phyloP scores from a whole-genome alignment of 176 grass and related monocot species.

The Cenchrus purpureus region DNA sequence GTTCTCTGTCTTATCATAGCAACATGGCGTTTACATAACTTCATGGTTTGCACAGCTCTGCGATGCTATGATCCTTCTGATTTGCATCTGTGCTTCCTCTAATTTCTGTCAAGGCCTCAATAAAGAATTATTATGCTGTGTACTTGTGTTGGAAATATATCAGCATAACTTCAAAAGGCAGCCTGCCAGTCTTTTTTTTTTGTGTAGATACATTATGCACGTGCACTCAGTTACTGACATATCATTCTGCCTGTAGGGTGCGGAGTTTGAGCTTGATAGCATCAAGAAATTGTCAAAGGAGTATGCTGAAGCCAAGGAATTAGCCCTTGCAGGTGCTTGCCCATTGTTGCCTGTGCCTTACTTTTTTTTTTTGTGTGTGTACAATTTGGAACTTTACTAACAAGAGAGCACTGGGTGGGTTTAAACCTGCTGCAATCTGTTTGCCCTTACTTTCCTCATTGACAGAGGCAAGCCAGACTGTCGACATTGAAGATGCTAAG shows the following conservation, averaged over 20 bases:
- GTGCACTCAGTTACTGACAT: conserved; percentile 7
- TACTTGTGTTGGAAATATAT: background rate
- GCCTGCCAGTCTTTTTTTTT: background rate
- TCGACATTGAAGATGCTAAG: conserved; percentile 54
- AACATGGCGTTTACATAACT: background rate
- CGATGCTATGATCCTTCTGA: background rate
- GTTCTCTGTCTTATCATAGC: background rate
- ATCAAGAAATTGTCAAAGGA: conserved; percentile 70
- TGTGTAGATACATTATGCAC: background rate
- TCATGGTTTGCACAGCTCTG: background rate
- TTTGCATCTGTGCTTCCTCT: background rate
- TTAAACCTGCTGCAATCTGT: background rate
- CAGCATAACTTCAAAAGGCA: background rate
- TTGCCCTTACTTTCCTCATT: conserved; percentile 3
- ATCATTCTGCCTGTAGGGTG: conserved; percentile 53
- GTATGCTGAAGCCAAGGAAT: conserved; percentile 75
- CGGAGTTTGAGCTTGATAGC: conserved; percentile 62
- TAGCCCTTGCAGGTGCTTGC: conserved; percentile 59
- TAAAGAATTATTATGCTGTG: conserved; percentile 16
- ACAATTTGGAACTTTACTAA: background rate
- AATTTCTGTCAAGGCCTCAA: background rate
- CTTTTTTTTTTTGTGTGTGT: conserved; percentile 14
- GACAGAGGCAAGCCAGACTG: conserved; percentile 50
- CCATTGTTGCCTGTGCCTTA: background rate
- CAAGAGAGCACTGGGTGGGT: background rate